phyloP scores from a whole-genome alignment of 805 yeast species.

The Priceomyces fermenticarens region DNA sequence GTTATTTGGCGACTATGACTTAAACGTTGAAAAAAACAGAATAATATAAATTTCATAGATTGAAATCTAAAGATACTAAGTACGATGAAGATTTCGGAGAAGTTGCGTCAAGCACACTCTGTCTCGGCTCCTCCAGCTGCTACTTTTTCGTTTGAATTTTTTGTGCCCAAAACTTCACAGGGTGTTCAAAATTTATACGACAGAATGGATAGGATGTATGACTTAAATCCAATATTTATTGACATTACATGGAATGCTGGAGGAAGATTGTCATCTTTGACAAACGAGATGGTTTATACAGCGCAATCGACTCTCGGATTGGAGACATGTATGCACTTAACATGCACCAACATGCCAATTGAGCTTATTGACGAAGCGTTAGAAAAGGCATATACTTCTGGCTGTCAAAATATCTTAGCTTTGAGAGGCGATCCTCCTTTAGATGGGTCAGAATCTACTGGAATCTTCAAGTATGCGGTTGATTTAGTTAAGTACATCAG shows the following conservation, averaged over 20 bases:
- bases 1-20: too few relatives aligned
- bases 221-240: conserved; percentile 82
- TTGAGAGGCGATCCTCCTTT: conserved; percentile 94
- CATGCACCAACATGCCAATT: conserved; percentile 92
- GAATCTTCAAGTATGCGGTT: conserved; percentile 85
- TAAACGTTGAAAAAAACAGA: too few relatives aligned
- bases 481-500: conserved; percentile 81
- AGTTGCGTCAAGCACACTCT: conserved; percentile 41
- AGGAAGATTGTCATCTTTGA: conserved; percentile 76
- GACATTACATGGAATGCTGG: conserved; percentile 99
- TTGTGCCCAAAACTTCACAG: conserved; percentile 95
- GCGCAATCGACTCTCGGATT: conserved; percentile 87
- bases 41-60: too few relatives aligned
- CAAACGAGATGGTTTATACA: conserved; percentile 89
- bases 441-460: conserved; percentile 67
- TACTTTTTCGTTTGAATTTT: conserved; percentile 93
- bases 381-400: conserved; percentile 79
- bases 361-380: conserved; percentile 81
- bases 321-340: conserved; percentile 97
- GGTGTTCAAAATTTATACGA: conserved; percentile 96
- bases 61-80: too few relatives aligned
- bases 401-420: conserved; percentile 94
- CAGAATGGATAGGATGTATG: conserved; percentile 97
- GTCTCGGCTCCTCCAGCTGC: conserved; percentile 44
- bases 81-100: conserved; percentile 40